A percentile compares a stretch with the other conserved stretches of the same genome.
Conservation (phyloP, 176 grass and related monocot species). For the Hsuehochloa calcarea region DNA sequence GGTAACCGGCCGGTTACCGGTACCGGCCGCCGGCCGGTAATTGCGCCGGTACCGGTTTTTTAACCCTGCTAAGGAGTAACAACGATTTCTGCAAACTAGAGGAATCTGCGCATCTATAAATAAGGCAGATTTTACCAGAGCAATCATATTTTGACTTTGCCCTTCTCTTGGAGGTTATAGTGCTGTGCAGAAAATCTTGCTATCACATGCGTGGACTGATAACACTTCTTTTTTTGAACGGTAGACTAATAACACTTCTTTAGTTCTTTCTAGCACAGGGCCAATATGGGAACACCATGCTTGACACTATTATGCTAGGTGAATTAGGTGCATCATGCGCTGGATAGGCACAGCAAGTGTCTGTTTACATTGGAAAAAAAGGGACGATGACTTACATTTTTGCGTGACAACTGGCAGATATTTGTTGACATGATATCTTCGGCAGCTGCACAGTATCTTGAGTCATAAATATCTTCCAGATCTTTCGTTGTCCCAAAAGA, state of each 20-base stretch:
- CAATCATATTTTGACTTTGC: neutral
- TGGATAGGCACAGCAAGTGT: neutral
- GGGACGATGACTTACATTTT: constrained; percentile 44
- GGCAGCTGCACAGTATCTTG: constrained; percentile 47
- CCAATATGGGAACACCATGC: neutral
- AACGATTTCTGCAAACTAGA: neutral
- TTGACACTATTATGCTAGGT: neutral
- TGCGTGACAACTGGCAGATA: constrained; percentile 40
- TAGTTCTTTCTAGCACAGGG: neutral
- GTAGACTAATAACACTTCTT: neutral
- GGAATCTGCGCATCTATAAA: neutral
- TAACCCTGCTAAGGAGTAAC: neutral
- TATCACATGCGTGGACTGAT: constrained; percentile 8
- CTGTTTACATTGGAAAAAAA: neutral
- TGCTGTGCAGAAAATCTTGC: neutral
- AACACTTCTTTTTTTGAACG: neutral
- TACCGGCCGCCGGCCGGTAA: too few relatives aligned
- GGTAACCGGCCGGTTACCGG: too few relatives aligned
- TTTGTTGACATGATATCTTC: constrained; percentile 69
- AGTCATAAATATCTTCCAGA: constrained; percentile 72
- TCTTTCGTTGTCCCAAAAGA: constrained; percentile 54
- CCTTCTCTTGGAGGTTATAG: neutral
- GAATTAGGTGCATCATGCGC: neutral
- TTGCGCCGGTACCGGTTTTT: too few relatives aligned
- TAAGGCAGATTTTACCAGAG: neutral